Conservation (phyloP, 805 yeast genomes). For the Kluyveromyces nonfermentans region DNA sequence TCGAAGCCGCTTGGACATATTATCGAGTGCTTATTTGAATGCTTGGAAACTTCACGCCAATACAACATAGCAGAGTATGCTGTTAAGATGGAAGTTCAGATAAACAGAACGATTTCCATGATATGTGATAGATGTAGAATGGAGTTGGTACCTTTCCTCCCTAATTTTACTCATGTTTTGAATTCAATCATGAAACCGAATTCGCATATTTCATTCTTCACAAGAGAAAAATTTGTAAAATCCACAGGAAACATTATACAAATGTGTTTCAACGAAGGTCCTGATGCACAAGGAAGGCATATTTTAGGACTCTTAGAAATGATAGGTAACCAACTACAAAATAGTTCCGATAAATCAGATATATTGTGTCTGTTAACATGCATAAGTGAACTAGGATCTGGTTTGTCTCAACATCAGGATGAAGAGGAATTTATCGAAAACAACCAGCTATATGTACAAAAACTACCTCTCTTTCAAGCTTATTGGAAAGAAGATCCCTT, state of each 20-base stretch:
- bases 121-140: slow-evolving; percentile 25
- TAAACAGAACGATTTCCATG: slow-evolving; percentile 20
- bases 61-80: slow-evolving; percentile 9
- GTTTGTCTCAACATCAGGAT: slow-evolving; percentile 48
- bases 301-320: slow-evolving; percentile 28
- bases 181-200: slow-evolving; percentile 25
- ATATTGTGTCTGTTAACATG: slow-evolving; percentile 50
- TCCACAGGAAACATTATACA: slow-evolving; percentile 57
- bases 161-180: slow-evolving; percentile 23
- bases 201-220: slow-evolving; percentile 21
- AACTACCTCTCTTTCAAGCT: slow-evolving; percentile 20
- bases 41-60: slow-evolving; percentile 17
- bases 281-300: slow-evolving; percentile 34
- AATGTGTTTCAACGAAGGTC: slow-evolving; percentile 35
- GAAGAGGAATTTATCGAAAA: slow-evolving; percentile 24
- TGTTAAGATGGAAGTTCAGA: slow-evolving; percentile 23
- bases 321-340: slow-evolving; percentile 18
- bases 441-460: slow-evolving; percentile 16
- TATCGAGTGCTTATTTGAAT: slow-evolving; percentile 22
- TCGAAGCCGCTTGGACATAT: slow-evolving; percentile 14
- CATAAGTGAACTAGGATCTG: slow-evolving; percentile 62
- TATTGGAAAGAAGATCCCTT: slow-evolving; percentile 46
- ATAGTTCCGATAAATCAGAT: slow-evolving; percentile 33
- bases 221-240: slow-evolving; percentile 45
- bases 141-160: slow-evolving; percentile 18